Percentiles rank a stretch among this genome's conserved stretches.
Evolutionary conservation across 352 stramenopile species (phyloP).

Genomic region (Globisporangium parvum): DNA sequence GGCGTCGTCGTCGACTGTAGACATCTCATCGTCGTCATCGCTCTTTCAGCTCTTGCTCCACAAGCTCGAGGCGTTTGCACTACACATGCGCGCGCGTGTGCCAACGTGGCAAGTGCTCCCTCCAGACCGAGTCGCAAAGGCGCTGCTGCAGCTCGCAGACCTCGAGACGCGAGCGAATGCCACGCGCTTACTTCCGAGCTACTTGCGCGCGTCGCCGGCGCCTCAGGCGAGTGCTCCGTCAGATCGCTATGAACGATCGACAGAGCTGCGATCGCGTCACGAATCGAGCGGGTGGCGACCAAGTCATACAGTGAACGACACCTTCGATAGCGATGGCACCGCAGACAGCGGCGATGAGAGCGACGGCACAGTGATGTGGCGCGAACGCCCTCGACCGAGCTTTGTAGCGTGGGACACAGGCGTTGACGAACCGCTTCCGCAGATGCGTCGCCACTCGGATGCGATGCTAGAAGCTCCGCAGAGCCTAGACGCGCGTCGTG

Average conservation of each 20-base stretch:
- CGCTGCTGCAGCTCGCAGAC: conserved; percentile 49
- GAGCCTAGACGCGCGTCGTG: no score
- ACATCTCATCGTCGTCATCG: conserved; percentile 17
- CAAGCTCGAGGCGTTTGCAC: conserved; percentile 48
- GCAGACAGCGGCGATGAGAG: background rate
- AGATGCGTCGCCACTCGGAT: background rate
- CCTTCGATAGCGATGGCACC: background rate
- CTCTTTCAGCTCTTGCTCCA: conserved; percentile 45
- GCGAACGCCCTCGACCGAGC: conserved; percentile 1
- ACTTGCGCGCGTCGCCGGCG: conserved; percentile 22
- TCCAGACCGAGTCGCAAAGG: conserved; percentile 36
- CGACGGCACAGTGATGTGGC: background rate
- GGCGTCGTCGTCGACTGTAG: conserved; percentile 9
- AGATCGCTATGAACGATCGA: background rate
- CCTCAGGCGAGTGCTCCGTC: background rate
- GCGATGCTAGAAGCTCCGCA: no score
- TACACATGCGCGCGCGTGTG: conserved; percentile 31
- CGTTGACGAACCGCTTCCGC: background rate
- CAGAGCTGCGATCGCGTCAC: background rate
- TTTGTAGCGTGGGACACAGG: conserved; percentile 4
- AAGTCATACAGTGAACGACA: background rate
- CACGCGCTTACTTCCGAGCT: conserved; percentile 45
- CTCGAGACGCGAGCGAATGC: conserved; percentile 49
- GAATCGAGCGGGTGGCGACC: background rate
- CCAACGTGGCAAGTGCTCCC: conserved; percentile 56